These are phyloP conservation scores for Zostera marina DNA, from an alignment of 116 monocot genomes.

Conservation along the genomic window DNA sequence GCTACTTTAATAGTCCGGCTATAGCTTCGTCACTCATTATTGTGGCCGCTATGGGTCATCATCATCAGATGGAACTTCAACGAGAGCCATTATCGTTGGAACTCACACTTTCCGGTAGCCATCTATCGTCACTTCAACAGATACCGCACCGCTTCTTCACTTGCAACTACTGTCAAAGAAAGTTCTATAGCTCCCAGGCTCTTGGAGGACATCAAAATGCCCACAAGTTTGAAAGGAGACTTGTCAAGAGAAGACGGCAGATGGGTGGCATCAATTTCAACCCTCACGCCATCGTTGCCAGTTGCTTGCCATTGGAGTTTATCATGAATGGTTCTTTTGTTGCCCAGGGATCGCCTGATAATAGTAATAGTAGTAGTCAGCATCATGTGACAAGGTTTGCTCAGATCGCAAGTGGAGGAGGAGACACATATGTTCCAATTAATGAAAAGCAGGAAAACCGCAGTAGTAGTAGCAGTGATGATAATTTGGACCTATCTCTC, in stretches of 20 bases:
- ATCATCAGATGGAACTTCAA: neutral
- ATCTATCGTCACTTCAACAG: neutral
- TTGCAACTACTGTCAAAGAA: conserved; percentile 10
- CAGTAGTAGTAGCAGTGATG: neutral
- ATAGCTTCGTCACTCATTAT: neutral
- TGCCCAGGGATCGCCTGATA: neutral
- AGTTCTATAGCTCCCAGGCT: conserved; percentile 26
- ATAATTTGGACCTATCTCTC: neutral
- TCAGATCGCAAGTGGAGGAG: neutral
- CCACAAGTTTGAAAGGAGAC: conserved; percentile 30
- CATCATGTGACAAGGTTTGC: conserved; percentile 1
- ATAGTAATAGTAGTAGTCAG: neutral
- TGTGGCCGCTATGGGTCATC: neutral
- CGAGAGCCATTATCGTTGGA: conserved; percentile 1
- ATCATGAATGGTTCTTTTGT: neutral
- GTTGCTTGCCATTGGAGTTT: neutral
- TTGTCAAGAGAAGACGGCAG: neutral
- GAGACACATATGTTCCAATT: neutral
- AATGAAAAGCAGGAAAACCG: neutral
- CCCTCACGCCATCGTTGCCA: neutral
- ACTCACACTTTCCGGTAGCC: neutral
- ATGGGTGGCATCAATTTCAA: neutral
- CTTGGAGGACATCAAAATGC: conserved; percentile 49
- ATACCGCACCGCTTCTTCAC: conserved; percentile 9
- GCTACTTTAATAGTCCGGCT: neutral